These are phyloP conservation scores for Acacia confusa DNA, from an alignment of 306 rosid species.

Conservation along the genomic window DNA sequence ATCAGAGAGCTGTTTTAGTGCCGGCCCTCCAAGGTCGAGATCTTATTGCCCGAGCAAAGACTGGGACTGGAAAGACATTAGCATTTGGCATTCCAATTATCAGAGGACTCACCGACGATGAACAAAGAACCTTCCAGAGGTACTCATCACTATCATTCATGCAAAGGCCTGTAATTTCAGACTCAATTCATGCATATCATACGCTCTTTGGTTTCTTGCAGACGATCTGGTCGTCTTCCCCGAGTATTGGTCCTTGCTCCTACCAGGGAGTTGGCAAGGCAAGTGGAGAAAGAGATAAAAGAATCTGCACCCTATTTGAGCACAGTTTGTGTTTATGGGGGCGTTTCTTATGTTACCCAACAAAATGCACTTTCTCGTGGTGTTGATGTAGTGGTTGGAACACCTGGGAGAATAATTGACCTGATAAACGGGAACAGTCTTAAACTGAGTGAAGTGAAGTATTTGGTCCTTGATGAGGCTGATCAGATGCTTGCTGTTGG, in stretches of 20 bases:
- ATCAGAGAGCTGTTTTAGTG: slow-evolving; percentile 88
- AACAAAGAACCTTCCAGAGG: slow-evolving; percentile 53
- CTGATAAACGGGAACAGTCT: slow-evolving; percentile 85
- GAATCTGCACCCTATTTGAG: slow-evolving; percentile 91
- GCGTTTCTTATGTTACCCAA: slow-evolving; percentile 81
- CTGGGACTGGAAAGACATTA: slow-evolving; percentile 94
- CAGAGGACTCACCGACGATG: slow-evolving; percentile 68
- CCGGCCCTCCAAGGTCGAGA: slow-evolving; percentile 95
- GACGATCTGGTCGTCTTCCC: slow-evolving; percentile 78
- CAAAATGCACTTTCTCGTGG: slow-evolving; percentile 92
- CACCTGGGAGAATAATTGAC: slow-evolving; percentile 95
- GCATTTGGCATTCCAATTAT: slow-evolving; percentile 94
- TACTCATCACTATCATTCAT: slow-evolving; percentile 23
- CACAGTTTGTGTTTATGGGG: slow-evolving; percentile 94
- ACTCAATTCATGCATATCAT: not conserved
- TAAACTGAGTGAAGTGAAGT: slow-evolving; percentile 74
- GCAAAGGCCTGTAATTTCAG: not conserved
- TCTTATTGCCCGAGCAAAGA: slow-evolving; percentile 94
- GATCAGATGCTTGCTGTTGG: slow-evolving; percentile 99
- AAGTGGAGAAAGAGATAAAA: slow-evolving; percentile 95
- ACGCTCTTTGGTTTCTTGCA: slow-evolving; percentile 36
- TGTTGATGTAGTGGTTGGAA: slow-evolving; percentile 98
- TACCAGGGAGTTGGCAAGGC: slow-evolving; percentile 94
- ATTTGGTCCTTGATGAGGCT: slow-evolving; percentile 95
- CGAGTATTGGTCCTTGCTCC: slow-evolving; percentile 89